Evolutionary conservation across 441 rosid genomes (phyloP), one percentile per base, ranked within the genome.

Genomic region (Metrosideros polymorpha): DNA sequence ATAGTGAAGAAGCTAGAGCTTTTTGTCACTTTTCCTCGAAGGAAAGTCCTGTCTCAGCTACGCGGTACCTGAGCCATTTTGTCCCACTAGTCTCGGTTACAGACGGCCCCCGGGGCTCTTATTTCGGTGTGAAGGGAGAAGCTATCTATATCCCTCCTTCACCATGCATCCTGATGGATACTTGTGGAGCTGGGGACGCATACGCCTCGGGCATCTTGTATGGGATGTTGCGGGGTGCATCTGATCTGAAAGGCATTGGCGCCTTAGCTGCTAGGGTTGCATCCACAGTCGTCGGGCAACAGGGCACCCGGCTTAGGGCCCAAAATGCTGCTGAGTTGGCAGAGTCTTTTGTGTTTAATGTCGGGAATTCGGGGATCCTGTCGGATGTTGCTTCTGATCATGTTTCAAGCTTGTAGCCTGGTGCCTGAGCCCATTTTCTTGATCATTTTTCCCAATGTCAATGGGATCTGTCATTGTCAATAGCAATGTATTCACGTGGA

Each of bases 121-220:
- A 96, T 89, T 93, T 97, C 71, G 99, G 99, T 42, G 94, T 94
- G 19, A 97, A 95, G 92, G 99, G 99, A 89, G 99, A 97, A 92
- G 98, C 99, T 83, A 90, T 95, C 88, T 95, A 94, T 86, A 89
- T 97, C 76, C 95, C 99, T 85, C 97, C 99, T 47, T 93, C 94
- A 10, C 97, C 96, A 39, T 96, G 98, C 82, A 92, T 93, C 39
- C 98, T 97, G 1, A 89, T 94, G 13, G 99, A 96, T 88, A 96
- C 98, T 0, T 95, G 99, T 83, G 99, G 99, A 82, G 99, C 99
- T 1, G 99, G 99, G 63, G 99, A 97, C 87, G 99, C 99, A 6
- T 97, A 95, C 59, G 99, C 99, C 57, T 93, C 99, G 15, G 99
- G 99, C 53, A 93, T 97, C 84, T 90, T 97, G 85, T 97, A 95